phyloP scores from a whole-genome alignment of 1,284 basidiomycete species.

The Ceratobasidium sp. region DNA sequence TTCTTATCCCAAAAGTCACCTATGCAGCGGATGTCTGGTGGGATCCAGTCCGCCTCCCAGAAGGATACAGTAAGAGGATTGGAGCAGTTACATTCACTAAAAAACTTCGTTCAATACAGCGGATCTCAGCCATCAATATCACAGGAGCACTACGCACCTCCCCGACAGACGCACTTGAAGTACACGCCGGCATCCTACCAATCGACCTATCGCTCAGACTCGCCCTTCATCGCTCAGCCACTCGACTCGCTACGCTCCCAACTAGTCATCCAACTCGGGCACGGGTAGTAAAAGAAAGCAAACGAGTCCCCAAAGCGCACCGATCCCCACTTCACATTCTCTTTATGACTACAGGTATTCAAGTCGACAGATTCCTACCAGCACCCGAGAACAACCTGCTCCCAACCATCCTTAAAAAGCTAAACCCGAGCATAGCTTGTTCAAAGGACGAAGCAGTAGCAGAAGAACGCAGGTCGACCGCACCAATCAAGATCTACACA shows the following conservation, averaged over 20 bases:
- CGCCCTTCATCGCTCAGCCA: not conserved
- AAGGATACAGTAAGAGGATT: not conserved
- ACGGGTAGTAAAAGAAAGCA: not conserved
- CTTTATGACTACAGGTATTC: not conserved
- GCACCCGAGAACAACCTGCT: not conserved
- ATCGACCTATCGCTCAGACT: not conserved
- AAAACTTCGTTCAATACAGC: not conserved
- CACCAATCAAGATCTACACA: not conserved
- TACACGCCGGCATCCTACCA: not conserved
- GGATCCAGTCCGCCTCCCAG: not conserved
- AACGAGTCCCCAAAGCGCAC: not conserved
- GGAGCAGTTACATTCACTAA: not conserved
- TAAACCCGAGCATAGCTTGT: not conserved
- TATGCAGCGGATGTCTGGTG: slow-evolving; percentile 3
- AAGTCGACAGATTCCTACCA: not conserved
- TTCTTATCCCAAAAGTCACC: not conserved
- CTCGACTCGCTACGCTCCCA: not conserved
- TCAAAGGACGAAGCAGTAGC: not conserved
- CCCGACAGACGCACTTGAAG: not conserved
- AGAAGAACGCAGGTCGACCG: no score
- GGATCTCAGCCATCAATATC: not conserved
- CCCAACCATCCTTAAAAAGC: not conserved
- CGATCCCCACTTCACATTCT: not conserved
- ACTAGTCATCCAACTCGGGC: not conserved
- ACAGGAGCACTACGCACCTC: not conserved